Conservation (phyloP, 139 green algal species). For the Tetratostichococcus sp. region DNA sequence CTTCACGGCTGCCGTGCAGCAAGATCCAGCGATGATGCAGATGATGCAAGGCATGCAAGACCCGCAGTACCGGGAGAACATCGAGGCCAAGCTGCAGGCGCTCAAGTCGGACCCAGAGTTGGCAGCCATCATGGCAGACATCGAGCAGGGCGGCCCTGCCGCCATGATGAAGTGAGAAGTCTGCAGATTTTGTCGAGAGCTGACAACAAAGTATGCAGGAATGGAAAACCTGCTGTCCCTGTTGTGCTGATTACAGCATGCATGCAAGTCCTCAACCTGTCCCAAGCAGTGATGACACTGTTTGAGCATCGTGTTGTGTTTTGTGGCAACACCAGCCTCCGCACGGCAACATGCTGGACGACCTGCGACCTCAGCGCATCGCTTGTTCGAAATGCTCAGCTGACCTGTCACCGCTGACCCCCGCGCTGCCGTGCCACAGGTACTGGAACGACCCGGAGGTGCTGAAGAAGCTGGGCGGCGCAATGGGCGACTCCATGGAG, state of each 20-base stretch:
- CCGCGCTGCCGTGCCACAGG: conserved; percentile 27
- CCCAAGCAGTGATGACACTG: too few relatives aligned
- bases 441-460: conserved; percentile 94
- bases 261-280: too few relatives aligned
- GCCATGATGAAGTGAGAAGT: conserved; percentile 99
- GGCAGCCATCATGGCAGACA: conserved; percentile 84
- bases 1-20: conserved; percentile 39
- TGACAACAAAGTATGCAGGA: neutral
- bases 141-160: conserved; percentile 83
- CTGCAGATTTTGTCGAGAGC: too few relatives aligned
- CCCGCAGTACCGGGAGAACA: conserved; percentile 52
- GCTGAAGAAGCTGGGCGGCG: conserved; percentile 86
- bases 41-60: conserved; percentile 74
- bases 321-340: too few relatives aligned
- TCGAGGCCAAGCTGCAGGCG: conserved; percentile 61
- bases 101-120: conserved; percentile 94
- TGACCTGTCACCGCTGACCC: too few relatives aligned
- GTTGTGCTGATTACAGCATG: too few relatives aligned
- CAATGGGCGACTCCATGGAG: conserved; percentile 50
- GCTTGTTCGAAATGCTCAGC: too few relatives aligned
- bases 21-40: conserved; percentile 61
- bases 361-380: too few relatives aligned
- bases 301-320: too few relatives aligned
- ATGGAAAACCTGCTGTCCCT: too few relatives aligned
- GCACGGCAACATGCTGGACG: too few relatives aligned